Conservation (phyloP, 306 rosid species). For the Leucaena leucocephala region DNA sequence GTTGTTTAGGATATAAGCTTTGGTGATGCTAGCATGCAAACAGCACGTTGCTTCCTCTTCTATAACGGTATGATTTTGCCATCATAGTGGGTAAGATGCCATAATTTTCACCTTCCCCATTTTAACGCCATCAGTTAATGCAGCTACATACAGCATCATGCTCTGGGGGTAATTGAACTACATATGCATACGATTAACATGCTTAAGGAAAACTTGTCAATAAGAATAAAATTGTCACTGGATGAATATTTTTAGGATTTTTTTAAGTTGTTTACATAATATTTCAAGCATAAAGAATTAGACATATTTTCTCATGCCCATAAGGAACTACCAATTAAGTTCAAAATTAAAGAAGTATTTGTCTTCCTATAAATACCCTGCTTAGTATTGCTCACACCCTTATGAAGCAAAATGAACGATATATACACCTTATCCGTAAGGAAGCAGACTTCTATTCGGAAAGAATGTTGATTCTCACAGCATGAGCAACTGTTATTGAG, state of each 20-base stretch:
- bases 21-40: conserved; percentile 16
- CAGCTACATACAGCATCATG: conserved; percentile 15
- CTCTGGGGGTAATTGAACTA: conserved; percentile 7
- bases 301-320: conserved; percentile 14
- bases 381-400: not conserved
- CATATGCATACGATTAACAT: conserved; percentile 7
- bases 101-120: conserved; percentile 24
- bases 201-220: not conserved
- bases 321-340: not conserved
- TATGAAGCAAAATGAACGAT: conserved; percentile 1
- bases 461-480: not conserved
- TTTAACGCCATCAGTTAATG: conserved; percentile 15
- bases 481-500: not conserved
- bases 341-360: conserved; percentile 15
- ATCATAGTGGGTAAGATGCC: conserved; percentile 8
- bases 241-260: not conserved
- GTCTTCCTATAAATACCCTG: conserved; percentile 9
- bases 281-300: not conserved
- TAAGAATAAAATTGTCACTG: not conserved
- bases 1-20: conserved; percentile 29
- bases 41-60: conserved; percentile 28
- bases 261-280: not conserved
- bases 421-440: not conserved
- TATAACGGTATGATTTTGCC: conserved; percentile 13
- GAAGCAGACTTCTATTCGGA: not conserved